phyloP scores from a whole-genome alignment of 2,329 filamentous ascomycete genomes.

The Chaetomiaceae sp. region DNA sequence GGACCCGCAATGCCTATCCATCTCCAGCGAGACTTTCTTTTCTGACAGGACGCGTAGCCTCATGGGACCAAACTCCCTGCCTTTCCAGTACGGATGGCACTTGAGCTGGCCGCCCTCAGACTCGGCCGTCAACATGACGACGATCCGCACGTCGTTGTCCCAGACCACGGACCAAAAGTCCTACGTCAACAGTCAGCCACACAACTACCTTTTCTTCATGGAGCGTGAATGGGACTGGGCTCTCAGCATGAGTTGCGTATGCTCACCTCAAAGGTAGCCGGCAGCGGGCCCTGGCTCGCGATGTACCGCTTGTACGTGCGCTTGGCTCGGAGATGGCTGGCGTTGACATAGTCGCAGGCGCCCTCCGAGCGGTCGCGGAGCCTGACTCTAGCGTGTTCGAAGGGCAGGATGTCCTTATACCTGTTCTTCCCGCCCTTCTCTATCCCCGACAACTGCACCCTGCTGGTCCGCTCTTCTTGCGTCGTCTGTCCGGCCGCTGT shows the following conservation, averaged over 20 bases:
- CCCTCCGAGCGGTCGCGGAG: conserved; percentile 61
- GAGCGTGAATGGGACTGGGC: too few species aligned
- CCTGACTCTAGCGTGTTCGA: conserved; percentile 85
- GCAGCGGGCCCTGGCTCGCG: conserved; percentile 87
- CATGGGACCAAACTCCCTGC: conserved; percentile 69
- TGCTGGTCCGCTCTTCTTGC: conserved; percentile 22
- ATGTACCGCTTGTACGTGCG: conserved; percentile 90
- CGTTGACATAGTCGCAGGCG: conserved; percentile 91
- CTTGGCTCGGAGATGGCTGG: conserved; percentile 73
- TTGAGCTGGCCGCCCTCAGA: conserved; percentile 89
- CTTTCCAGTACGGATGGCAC: conserved; percentile 89
- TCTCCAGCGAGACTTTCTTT: conserved; percentile 72
- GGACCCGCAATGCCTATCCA: conserved; percentile 46
- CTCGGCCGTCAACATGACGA: conserved; percentile 95
- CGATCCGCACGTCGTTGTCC: conserved; percentile 91
- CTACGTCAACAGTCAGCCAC: conserved; percentile 40
- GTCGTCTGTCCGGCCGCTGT: conserved; percentile 27
- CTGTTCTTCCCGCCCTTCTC: conserved; percentile 94
- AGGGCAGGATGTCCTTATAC: conserved; percentile 97
- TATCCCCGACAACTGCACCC: conserved; percentile 77
- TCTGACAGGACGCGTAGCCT: conserved; percentile 73
- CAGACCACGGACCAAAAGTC: conserved; percentile 98
- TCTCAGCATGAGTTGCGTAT: not conserved
- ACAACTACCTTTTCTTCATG: not conserved
- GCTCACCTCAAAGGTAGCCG: conserved; percentile 81